These are phyloP conservation scores for Vicia faba DNA, from an alignment of 306 rosid genomes.

Conservation along the genomic window DNA sequence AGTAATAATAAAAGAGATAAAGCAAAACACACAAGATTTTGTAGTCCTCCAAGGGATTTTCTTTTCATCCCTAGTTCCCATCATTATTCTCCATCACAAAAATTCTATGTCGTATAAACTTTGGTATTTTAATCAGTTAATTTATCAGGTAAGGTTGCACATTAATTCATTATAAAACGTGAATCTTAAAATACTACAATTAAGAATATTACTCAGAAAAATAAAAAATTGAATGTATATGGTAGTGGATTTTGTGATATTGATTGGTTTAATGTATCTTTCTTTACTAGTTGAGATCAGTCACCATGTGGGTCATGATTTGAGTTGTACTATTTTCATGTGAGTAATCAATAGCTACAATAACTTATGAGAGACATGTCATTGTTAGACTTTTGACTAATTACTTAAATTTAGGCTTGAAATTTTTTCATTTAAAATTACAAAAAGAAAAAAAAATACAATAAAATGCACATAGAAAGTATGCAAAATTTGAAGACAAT, in stretches of 20 bases:
- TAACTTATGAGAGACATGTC: constrained; percentile 8
- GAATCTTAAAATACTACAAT: background rate
- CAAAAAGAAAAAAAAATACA: too few relatives aligned
- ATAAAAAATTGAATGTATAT: background rate
- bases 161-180: background rate
- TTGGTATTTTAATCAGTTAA: constrained; percentile 8
- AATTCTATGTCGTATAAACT: constrained; percentile 25
- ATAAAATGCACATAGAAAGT: too few relatives aligned
- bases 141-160: background rate
- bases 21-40: constrained; percentile 65
- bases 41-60: constrained; percentile 95
- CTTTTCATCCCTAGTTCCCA: constrained; percentile 66
- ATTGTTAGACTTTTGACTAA: background rate
- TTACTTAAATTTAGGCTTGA: constrained; percentile 27
- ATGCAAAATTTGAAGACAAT: too few relatives aligned
- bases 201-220: background rate
- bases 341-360: background rate
- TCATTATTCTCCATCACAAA: constrained; percentile 64
- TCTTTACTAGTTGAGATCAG: constrained; percentile 15
- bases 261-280: background rate
- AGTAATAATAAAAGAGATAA: constrained; percentile 37
- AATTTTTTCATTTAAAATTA: too few relatives aligned
- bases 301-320: constrained; percentile 36
- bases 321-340: constrained; percentile 29
- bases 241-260: constrained; percentile 2